These are phyloP conservation scores for Erysiphe pulchra DNA, from an alignment of 2,329 filamentous ascomycete species.

Conservation along the genomic window DNA sequence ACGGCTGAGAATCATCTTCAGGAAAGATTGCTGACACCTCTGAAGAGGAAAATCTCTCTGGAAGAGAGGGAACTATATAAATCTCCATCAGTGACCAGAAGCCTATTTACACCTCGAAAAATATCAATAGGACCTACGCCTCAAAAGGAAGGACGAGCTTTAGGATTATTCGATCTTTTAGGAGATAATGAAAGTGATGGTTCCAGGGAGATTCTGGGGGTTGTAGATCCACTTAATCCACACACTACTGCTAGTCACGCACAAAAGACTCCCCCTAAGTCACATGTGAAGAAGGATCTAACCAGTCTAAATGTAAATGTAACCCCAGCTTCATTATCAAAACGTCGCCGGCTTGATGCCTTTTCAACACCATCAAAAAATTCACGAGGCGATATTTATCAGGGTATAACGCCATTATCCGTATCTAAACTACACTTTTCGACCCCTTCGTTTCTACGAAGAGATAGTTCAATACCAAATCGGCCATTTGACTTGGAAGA, in stretches of 20 bases:
- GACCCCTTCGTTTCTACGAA: conserved; percentile 45
- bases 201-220: conserved; percentile 3
- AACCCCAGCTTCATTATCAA: conserved; percentile 22
- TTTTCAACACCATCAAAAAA: conserved; percentile 40
- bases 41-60: conserved; percentile 10
- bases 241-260: not conserved
- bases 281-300: conserved; percentile 6
- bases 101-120: conserved; percentile 31
- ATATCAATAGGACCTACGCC: conserved; percentile 53
- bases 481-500: conserved; percentile 27
- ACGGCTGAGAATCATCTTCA: conserved; percentile 8
- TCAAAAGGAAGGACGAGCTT: conserved; percentile 49
- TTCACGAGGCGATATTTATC: conserved; percentile 15
- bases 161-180: conserved; percentile 54
- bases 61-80: conserved; percentile 19
- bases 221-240: conserved; percentile 1
- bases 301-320: conserved; percentile 15
- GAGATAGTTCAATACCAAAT: conserved; percentile 18
- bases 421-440: conserved; percentile 32
- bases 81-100: conserved; percentile 30
- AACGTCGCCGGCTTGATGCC: conserved; percentile 31
- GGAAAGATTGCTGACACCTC: conserved; percentile 21
- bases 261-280: not conserved
- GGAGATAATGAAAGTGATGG: conserved; percentile 24
- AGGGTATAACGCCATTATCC: conserved; percentile 21